Conservation (phyloP, 2,329 filamentous ascomycete genomes). For the Talaromyces sp. region DNA sequence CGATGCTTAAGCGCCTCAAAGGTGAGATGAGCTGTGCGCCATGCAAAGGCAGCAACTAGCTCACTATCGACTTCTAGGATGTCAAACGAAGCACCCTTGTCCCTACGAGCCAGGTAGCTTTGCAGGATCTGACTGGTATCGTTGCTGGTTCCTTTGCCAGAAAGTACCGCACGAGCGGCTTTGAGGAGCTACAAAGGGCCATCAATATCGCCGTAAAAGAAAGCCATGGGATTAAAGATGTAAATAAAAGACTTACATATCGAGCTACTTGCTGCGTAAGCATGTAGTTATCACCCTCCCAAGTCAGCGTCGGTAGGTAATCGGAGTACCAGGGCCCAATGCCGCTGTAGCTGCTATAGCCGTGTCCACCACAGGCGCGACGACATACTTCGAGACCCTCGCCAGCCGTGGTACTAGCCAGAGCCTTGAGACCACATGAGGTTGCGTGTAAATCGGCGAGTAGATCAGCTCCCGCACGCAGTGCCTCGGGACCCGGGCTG, state of each 20-base stretch:
- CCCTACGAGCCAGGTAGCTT: slow-evolving; percentile 60
- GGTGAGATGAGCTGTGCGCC: slow-evolving; percentile 69
- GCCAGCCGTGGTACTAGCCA: slow-evolving; percentile 66
- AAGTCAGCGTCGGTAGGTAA: slow-evolving; percentile 66
- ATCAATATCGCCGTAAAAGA: not conserved
- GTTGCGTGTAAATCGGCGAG: slow-evolving; percentile 72
- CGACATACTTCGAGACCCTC: slow-evolving; percentile 73
- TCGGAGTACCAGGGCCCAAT: slow-evolving; percentile 72
- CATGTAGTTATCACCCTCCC: slow-evolving; percentile 82
- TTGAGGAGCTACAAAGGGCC: slow-evolving; percentile 56
- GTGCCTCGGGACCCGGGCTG: not conserved
- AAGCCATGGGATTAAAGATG: not conserved
- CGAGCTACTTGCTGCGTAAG: slow-evolving; percentile 73
- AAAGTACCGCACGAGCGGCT: slow-evolving; percentile 66
- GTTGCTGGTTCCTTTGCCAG: slow-evolving; percentile 60
- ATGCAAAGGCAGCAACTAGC: slow-evolving; percentile 69
- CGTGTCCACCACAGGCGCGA: slow-evolving; percentile 71
- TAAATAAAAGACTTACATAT: slow-evolving; percentile 40
- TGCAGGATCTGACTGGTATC: slow-evolving; percentile 65
- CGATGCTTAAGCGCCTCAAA: slow-evolving; percentile 72
- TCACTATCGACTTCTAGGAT: slow-evolving; percentile 66
- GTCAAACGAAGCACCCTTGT: slow-evolving; percentile 70
- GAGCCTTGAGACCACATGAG: slow-evolving; percentile 70
- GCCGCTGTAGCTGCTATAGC: slow-evolving; percentile 71
- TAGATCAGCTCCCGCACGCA: not conserved